A percentile compares a stretch with the other conserved stretches of the same genome.
Evolutionary conservation across 2,329 filamentous ascomycete species (phyloP).

Genomic region (Claviceps sp.): DNA sequence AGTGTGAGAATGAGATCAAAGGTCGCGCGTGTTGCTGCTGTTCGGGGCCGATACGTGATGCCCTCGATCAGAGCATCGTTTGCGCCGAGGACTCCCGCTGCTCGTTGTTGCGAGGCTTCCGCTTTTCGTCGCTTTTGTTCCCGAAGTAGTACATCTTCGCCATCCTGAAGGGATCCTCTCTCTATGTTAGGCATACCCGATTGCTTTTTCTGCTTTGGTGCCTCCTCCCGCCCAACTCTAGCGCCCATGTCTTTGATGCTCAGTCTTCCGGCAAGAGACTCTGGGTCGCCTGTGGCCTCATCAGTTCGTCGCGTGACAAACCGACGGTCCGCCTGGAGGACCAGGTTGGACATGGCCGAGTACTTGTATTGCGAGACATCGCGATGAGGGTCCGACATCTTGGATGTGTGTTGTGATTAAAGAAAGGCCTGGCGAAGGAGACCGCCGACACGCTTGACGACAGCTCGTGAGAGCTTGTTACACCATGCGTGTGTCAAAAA

Average conservation of each 20-base stretch:
- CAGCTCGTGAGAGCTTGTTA: constrained; percentile 20
- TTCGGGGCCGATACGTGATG: constrained; percentile 81
- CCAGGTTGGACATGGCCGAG: constrained; percentile 99
- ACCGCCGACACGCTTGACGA: constrained; percentile 24
- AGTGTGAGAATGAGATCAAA: constrained; percentile 92
- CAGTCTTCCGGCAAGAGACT: constrained; percentile 88
- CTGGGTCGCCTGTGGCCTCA: constrained; percentile 91
- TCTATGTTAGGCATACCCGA: constrained; percentile 56
- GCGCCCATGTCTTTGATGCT: constrained; percentile 92
- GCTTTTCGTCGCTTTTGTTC: constrained; percentile 81
- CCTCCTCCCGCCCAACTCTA: constrained; percentile 64
- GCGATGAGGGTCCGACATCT: constrained; percentile 62
- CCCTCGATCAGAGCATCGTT: constrained; percentile 83
- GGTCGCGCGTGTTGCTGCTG: constrained; percentile 78
- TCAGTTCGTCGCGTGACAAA: constrained; percentile 88
- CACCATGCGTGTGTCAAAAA: constrained; percentile 20
- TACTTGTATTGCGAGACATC: constrained; percentile 98
- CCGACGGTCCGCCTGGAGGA: constrained; percentile 96
- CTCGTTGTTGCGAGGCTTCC: constrained; percentile 52
- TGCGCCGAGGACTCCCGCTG: constrained; percentile 67
- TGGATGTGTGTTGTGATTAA: constrained; percentile 20
- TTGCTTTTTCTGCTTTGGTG: constrained; percentile 68
- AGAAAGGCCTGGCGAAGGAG: constrained; percentile 13
- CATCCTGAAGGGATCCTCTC: constrained; percentile 63
- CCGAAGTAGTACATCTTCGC: constrained; percentile 67